These are phyloP conservation scores for Aspergillus sclerotialis DNA, from an alignment of 2,329 filamentous ascomycete genomes.

Conservation along the genomic window DNA sequence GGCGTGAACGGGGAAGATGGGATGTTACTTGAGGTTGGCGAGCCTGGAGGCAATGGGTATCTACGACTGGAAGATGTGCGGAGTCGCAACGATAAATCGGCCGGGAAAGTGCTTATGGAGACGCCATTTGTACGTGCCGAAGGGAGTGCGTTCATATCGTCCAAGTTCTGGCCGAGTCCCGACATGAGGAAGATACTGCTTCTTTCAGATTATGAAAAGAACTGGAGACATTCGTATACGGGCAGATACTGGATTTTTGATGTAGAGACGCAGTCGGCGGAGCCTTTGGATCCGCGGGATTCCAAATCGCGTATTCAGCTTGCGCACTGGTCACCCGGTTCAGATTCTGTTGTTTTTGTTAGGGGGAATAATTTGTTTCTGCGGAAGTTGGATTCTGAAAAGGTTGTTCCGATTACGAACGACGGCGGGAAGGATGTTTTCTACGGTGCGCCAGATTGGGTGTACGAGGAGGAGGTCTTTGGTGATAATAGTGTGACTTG, in stretches of 20 bases:
- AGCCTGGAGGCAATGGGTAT: conserved; percentile 58
- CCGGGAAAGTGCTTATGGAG: conserved; percentile 68
- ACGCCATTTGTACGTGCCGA: conserved; percentile 54
- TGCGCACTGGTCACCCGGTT: conserved; percentile 81
- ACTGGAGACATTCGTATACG: conserved; percentile 86
- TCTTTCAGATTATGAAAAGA: conserved; percentile 62
- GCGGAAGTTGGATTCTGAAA: conserved; percentile 55
- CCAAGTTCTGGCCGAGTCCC: conserved; percentile 65
- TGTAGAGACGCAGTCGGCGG: conserved; percentile 67
- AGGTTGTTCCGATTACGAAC: conserved; percentile 66
- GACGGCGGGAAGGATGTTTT: conserved; percentile 87
- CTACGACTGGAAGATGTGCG: conserved; percentile 83
- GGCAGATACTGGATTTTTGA: conserved; percentile 89
- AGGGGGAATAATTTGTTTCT: conserved; percentile 85
- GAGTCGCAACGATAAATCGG: conserved; percentile 41
- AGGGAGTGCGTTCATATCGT: conserved; percentile 50
- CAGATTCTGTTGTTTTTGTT: conserved; percentile 83
- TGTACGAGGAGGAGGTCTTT: conserved; percentile 86
- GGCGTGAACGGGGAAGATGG: conserved; percentile 59
- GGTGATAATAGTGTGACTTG: conserved; percentile 74
- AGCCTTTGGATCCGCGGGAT: conserved; percentile 68
- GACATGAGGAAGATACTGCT: conserved; percentile 82
- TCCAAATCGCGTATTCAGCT: conserved; percentile 65
- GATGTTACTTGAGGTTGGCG: conserved; percentile 65
- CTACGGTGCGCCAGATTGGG: conserved; percentile 96